A percentile compares a stretch with the other conserved stretches of the same genome.
Conservation (phyloP, 164 flowering plant species). For the Stephania japonica region DNA sequence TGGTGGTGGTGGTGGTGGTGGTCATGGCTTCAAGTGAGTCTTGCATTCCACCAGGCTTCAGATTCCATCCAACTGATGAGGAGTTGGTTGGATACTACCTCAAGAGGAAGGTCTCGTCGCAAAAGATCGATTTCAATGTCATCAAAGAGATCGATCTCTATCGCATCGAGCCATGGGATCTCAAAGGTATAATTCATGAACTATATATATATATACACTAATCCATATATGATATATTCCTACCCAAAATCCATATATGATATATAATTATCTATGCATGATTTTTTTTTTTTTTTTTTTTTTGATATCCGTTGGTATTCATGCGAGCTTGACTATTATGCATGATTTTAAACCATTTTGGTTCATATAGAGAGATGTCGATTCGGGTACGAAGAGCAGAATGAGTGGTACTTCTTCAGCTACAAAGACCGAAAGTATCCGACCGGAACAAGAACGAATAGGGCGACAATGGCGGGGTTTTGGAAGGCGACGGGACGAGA, state of each 20-base stretch:
- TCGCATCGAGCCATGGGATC: conserved; percentile 25
- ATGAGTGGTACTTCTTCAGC: conserved; percentile 82
- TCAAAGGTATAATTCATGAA: conserved; percentile 12
- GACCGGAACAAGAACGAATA: conserved; percentile 71
- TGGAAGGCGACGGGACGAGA: conserved; percentile 93
- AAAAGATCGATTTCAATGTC: conserved; percentile 21
- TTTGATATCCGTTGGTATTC: no score
- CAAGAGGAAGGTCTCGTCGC: conserved; percentile 18
- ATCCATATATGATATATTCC: no score
- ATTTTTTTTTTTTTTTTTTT: no score
- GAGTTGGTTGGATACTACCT: conserved; percentile 22
- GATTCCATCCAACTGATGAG: conserved; percentile 25
- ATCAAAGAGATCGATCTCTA: conserved; percentile 24
- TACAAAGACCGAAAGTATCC: conserved; percentile 85
- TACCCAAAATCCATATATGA: no score
- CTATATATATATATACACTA: background rate
- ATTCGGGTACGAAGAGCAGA: conserved; percentile 60
- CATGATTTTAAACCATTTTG: background rate
- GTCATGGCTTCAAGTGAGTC: conserved; percentile 41
- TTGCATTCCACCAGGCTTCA: conserved; percentile 28
- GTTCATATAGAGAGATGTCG: conserved; percentile 49
- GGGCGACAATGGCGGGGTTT: conserved; percentile 79
- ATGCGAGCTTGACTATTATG: no score
- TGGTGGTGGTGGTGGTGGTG: conserved; percentile 19
- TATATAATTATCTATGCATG: no score